Evolutionary conservation across 2,329 filamentous ascomycete species (phyloP), one percentile per base, ranked within the genome.

Genomic region (Curvularia hawaiiensis): DNA sequence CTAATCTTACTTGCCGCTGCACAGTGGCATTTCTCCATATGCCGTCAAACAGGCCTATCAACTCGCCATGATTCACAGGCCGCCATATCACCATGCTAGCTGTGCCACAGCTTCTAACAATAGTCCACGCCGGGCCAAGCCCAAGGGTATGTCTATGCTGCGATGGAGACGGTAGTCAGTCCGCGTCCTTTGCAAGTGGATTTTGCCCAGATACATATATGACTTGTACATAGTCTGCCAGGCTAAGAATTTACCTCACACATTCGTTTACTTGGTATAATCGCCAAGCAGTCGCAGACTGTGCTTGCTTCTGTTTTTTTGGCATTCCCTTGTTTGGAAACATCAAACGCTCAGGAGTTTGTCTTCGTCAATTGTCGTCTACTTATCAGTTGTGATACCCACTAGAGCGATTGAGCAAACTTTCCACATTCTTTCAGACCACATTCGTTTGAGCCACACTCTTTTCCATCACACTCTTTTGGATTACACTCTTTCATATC

Each of bases 311-410:
- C 60, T 57, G 41, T 61, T 58, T 24, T 24, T 58, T 46, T 26
- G 48, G 56, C 50, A 57, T 47, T 51, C 54, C 56, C 56, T 61
- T 51, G 61, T 43, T 40, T 48, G 44, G 44, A 50, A 46, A 60
- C 59, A 64, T 70, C 65, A 68, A 69, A 60, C 57, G 58, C 53
- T 58, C 52, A 40, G 22, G 28, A 44, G 50, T 52, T 60, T 59
- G 52, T 58, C 52, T 56, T 35, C 45, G 30, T 28, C 33, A n/a
- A n/a, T 31, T 35, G 8, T 43, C 45, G 14, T 45, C 56, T 59
- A 28, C 38, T 55, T 53, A 40, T 54, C 18, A 52, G 48, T 39
- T 30, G 26, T 26, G 44, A 46, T 26, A 40, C 40, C 48, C 43
- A 46, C 47, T 24, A n/a, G 28, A 43, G 14, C 3, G 11, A 43